A percentile compares a stretch with the other conserved stretches of the same genome.
phyloP scores from a whole-genome alignment of 208 protist genomes.

The Acanthamoeba castellanii region DNA sequence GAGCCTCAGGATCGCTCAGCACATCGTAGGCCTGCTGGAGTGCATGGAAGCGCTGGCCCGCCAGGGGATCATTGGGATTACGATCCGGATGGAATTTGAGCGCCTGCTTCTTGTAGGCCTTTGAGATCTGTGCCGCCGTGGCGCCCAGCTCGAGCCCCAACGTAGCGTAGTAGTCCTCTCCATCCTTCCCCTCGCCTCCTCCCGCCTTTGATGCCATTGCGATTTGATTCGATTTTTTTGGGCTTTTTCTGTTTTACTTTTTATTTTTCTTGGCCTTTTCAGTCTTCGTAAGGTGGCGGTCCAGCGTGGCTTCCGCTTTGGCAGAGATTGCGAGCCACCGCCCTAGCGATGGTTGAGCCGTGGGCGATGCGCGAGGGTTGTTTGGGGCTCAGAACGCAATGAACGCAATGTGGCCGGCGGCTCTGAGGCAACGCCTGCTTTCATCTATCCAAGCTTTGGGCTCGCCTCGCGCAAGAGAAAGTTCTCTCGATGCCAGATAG shows the following conservation, averaged over 20 bases:
- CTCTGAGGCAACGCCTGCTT: too few species aligned
- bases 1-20: constrained; percentile 80
- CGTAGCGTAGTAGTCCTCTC: constrained; percentile 51
- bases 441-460: too few species aligned
- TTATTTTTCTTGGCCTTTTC: too few species aligned
- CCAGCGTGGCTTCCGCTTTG: too few species aligned
- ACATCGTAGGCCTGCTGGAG: constrained; percentile 84
- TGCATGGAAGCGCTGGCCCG: constrained; percentile 84
- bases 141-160: constrained; percentile 76
- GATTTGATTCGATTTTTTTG: background rate
- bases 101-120: constrained; percentile 86
- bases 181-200: background rate
- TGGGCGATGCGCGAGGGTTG: too few species aligned
- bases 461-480: too few species aligned
- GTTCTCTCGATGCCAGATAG: too few species aligned
- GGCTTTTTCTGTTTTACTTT: background rate
- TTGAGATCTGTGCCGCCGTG: constrained; percentile 84
- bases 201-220: background rate
- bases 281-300: too few species aligned
- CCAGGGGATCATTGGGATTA: constrained; percentile 73
- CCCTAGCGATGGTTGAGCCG: too few species aligned
- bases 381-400: too few species aligned
- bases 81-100: constrained; percentile 88
- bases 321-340: too few species aligned
- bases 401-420: too few species aligned